A percentile compares a stretch with the other conserved stretches of the same genome.
These are phyloP conservation scores for Chytriomyces sp. DNA, from an alignment of 192 early-diverging fungal species.

Conservation along the genomic window DNA sequence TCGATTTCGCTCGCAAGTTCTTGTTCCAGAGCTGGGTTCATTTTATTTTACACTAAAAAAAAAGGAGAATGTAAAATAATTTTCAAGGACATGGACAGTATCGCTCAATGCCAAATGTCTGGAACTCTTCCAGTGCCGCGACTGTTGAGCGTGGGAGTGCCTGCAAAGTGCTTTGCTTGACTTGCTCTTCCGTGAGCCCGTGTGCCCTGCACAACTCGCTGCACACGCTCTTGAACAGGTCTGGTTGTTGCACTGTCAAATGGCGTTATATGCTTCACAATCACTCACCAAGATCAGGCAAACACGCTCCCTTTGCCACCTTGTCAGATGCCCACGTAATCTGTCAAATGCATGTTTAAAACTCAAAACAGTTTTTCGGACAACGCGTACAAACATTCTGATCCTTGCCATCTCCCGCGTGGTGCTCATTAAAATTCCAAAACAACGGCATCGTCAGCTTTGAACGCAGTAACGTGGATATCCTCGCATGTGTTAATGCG, in stretches of 20 bases:
- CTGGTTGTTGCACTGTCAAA: neutral
- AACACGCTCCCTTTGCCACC: neutral
- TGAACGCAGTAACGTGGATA: slow-evolving; percentile 6
- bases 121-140: neutral
- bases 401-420: neutral
- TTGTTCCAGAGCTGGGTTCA: slow-evolving; percentile 21
- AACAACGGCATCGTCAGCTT: neutral
- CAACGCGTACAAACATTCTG: slow-evolving; percentile 22
- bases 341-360: neutral
- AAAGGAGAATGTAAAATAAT: neutral
- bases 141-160: neutral
- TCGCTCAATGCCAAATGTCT: neutral
- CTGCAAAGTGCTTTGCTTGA: no score
- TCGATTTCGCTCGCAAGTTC: slow-evolving; percentile 32
- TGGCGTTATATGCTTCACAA: no score
- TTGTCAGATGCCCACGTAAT: neutral
- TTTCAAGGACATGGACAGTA: neutral
- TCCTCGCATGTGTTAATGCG: neutral
- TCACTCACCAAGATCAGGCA: neutral
- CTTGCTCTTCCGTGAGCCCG: neutral
- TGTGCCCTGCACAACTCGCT: neutral
- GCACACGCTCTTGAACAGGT: neutral
- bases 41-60: slow-evolving; percentile 2
- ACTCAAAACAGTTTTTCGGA: neutral
- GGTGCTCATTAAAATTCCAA: slow-evolving; percentile 15